phyloP scores from a whole-genome alignment of 2,329 filamentous ascomycete species.

The Pseudohalonectria lignicola region DNA sequence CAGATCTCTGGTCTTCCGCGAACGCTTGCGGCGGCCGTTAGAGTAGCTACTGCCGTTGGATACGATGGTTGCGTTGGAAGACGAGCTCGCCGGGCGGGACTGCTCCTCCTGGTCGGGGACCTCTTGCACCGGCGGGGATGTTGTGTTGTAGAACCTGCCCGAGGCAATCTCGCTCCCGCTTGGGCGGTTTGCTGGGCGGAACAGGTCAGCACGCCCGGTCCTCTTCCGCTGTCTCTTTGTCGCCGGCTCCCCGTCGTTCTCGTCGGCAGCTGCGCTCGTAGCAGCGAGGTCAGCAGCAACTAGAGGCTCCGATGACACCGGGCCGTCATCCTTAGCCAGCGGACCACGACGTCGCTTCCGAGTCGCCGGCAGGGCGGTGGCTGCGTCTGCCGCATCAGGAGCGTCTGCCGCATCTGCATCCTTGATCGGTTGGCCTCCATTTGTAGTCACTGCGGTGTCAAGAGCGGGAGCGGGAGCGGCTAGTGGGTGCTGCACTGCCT shows the following conservation, averaged over 20 bases:
- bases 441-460: too few relatives aligned
- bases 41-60: conserved; percentile 42
- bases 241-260: conserved; percentile 1
- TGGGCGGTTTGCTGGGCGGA: conserved; percentile 2
- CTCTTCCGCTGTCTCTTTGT: conserved; percentile 1
- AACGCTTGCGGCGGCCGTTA: conserved; percentile 44
- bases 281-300: conserved; percentile 2
- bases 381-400: not conserved
- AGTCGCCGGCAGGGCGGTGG: not conserved
- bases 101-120: conserved; percentile 18
- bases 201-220: not conserved
- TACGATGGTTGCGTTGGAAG: conserved; percentile 33
- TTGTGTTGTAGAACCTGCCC: conserved; percentile 25
- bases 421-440: too few relatives aligned
- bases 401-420: too few relatives aligned
- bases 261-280: conserved; percentile 1
- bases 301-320: too few relatives aligned
- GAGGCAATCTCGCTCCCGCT: conserved; percentile 22
- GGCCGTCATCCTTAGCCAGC: not conserved
- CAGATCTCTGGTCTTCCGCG: conserved; percentile 40
- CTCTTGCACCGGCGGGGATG: conserved; percentile 18
- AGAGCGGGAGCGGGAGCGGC: too few relatives aligned
- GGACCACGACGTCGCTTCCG: conserved; percentile 2
- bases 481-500: not conserved
- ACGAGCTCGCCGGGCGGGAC: conserved; percentile 39